phyloP scores from a whole-genome alignment of 2,329 filamentous ascomycete genomes.

The Lasiodiplodia gonubiensis region DNA sequence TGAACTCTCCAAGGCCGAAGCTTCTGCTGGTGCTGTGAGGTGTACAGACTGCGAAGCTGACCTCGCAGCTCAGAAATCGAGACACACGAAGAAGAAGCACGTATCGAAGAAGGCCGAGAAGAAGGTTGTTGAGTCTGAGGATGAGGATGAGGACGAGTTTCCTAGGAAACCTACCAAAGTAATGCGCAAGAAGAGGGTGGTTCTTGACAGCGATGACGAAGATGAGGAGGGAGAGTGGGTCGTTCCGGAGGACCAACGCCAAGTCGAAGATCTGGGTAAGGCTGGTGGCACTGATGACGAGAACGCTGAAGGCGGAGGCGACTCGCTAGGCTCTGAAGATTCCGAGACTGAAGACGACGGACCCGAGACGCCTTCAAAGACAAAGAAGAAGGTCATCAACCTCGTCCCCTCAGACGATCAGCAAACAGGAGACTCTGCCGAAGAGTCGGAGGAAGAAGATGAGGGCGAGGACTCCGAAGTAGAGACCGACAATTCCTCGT shows the following conservation, averaged over 20 bases:
- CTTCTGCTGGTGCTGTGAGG: constrained; percentile 58
- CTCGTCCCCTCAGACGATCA: constrained; percentile 56
- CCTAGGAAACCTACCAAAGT: constrained; percentile 16
- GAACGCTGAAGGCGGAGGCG: constrained; percentile 83
- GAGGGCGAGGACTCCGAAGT: constrained; percentile 47
- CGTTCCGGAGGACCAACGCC: constrained; percentile 70
- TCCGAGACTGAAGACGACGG: constrained; percentile 63
- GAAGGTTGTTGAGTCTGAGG: constrained; percentile 45
- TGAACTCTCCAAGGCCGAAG: constrained; percentile 65
- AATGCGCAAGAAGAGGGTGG: constrained; percentile 40
- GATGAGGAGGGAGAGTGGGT: constrained; percentile 78
- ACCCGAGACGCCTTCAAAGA: constrained; percentile 37
- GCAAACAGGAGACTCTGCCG: constrained; percentile 33
- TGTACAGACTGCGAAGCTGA: constrained; percentile 80
- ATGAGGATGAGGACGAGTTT: constrained; percentile 43
- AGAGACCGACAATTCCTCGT: constrained; percentile 44
- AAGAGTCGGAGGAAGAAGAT: constrained; percentile 39
- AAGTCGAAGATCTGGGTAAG: constrained; percentile 68
- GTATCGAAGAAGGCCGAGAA: constrained; percentile 46
- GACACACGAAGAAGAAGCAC: constrained; percentile 52
- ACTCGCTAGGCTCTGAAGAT: constrained; percentile 74
- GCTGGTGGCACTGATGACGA: constrained; percentile 88
- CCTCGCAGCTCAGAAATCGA: constrained; percentile 62
- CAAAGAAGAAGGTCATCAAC: constrained; percentile 57
- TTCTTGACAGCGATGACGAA: constrained; percentile 71